Conservation (phyloP, 106 monocot species). For the Dioscorea alata region DNA sequence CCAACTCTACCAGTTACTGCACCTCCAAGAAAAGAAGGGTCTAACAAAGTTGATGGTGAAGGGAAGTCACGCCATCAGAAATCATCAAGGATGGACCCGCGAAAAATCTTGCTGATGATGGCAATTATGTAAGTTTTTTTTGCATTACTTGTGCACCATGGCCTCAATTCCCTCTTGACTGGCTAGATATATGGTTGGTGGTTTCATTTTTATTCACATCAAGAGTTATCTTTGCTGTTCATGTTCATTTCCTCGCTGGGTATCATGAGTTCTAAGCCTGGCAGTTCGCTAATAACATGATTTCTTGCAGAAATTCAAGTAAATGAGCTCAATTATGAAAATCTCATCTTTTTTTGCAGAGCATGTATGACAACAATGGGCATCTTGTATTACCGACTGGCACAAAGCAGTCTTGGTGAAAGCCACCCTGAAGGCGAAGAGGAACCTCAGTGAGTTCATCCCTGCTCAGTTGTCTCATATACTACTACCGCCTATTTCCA, state of each 20-base stretch:
- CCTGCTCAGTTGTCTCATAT: no score
- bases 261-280: background rate
- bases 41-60: conserved; percentile 55
- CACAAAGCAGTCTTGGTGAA: conserved; percentile 61
- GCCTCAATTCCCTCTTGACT: no score
- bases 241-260: background rate
- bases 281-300: no score
- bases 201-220: background rate
- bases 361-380: conserved; percentile 98
- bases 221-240: background rate
- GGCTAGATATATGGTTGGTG: background rate
- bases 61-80: conserved; percentile 63
- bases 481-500: no score
- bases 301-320: no score
- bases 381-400: conserved; percentile 82
- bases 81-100: conserved; percentile 86
- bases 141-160: background rate
- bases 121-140: conserved; percentile 61
- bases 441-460: conserved; percentile 48
- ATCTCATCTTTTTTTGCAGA: conserved; percentile 15
- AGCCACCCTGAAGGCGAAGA: conserved; percentile 57
- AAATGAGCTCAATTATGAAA: background rate
- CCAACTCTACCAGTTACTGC: conserved; percentile 91
- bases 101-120: conserved; percentile 76
- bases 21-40: conserved; percentile 66